Evolutionary conservation across 2,329 filamentous ascomycete species (phyloP), one percentile per base, ranked within the genome.

Genomic region (Penicillium sp.): DNA sequence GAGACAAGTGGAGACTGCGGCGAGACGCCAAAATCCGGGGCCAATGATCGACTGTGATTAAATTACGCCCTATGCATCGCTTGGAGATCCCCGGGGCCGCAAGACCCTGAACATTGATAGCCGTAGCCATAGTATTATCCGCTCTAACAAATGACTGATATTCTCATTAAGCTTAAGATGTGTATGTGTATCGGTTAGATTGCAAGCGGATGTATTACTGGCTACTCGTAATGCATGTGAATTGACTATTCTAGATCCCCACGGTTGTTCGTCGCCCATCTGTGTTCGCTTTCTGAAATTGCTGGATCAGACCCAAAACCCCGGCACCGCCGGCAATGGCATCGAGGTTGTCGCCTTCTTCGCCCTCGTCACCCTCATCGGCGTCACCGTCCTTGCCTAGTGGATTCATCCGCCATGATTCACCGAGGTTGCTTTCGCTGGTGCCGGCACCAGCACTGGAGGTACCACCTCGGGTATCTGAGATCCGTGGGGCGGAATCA

Each of bases 231-330:
- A 18, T 10, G 36, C 13, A 36, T 11, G 22, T 9, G 48, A 11
- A 27, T 21, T 14, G 6, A 5, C 13, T 38, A 43, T 7, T 46
- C 55, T 64, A 75, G n/a, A 75, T 69, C 8, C 71, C 71, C 51
- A 73, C 66, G 4, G 66, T 61, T n/a, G 67, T 67, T 10, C 71
- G 68, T 44, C 73, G 66, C n/a, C 71, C 71, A 47, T 75, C 72
- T 43, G 71, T 70, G 45, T 71, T 73, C 36, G 83, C 84, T 71
- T 83, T 85, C 58, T 86, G 84, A 64, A 88, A 88, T 65, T 89
- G 85, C 67, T 86, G 83, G 53, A 89, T 77, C 61, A 89, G 70
- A 8, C 86, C 86, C 54, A 89, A 70, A 5, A 89, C 86, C 2
- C 86, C 86, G 2, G 78, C 80, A 4, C 80, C 79, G 0, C 75